A percentile compares a stretch with the other conserved stretches of the same genome.
These are phyloP conservation scores for Physcomitrium patens DNA, from an alignment of 225 moss, liverwort and hornwort genomes.

Conservation along the genomic window DNA sequence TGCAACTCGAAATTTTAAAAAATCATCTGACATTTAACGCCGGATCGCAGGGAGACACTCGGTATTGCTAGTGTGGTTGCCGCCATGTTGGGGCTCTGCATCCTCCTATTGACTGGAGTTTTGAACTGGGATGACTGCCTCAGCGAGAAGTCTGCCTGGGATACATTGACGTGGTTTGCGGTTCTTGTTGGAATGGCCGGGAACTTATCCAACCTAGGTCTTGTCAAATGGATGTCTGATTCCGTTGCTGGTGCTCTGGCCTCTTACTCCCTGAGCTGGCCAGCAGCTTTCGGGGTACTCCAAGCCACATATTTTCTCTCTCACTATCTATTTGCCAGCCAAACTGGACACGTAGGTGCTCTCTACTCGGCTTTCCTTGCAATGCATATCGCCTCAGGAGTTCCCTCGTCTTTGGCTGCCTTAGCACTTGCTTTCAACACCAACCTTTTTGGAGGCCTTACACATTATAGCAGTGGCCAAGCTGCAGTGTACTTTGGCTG, in stretches of 20 bases:
- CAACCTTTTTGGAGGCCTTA: constrained; percentile 91
- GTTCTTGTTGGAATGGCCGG: constrained; percentile 97
- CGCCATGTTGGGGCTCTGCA: constrained; percentile 96
- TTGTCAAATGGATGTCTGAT: constrained; percentile 94
- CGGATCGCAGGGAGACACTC: constrained; percentile 68
- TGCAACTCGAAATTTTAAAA: neutral
- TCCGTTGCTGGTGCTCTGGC: constrained; percentile 77
- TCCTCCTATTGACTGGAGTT: constrained; percentile 83
- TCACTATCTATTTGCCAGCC: constrained; percentile 97
- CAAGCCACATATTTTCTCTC: constrained; percentile 90
- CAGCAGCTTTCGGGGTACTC: constrained; percentile 87
- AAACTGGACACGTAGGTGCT: constrained; percentile 98
- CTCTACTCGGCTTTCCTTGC: constrained; percentile 96
- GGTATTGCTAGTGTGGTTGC: constrained; percentile 96
- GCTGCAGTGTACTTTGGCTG: constrained; percentile 97
- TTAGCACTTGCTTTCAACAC: constrained; percentile 87
- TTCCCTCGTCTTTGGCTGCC: constrained; percentile 81
- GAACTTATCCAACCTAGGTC: constrained; percentile 83
- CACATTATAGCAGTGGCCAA: constrained; percentile 99
- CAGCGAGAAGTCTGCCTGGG: constrained; percentile 98
- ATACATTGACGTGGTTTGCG: constrained; percentile 98
- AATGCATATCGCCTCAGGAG: constrained; percentile 96
- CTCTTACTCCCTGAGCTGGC: constrained; percentile 85
- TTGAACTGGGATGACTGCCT: constrained; percentile 97
- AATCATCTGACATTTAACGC: constrained; percentile 7